phyloP scores from a whole-genome alignment of 306 rosid genomes.

The Senna tora region DNA sequence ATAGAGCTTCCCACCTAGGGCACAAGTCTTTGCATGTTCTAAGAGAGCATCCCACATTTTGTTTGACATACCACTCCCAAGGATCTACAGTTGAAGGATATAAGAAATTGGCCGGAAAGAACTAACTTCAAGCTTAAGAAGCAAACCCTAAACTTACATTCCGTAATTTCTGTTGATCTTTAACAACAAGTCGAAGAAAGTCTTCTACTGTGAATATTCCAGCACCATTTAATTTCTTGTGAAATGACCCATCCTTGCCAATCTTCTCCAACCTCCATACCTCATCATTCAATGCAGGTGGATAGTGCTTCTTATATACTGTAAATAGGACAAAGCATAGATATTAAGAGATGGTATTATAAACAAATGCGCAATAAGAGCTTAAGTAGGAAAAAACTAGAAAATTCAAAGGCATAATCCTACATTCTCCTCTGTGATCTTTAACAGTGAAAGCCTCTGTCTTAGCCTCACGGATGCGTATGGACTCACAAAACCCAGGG shows the following conservation, averaged over 20 bases:
- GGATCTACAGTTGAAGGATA: slow-evolving; percentile 67
- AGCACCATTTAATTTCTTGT: slow-evolving; percentile 70
- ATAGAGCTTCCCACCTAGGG: slow-evolving; percentile 80
- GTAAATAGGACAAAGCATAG: slow-evolving; percentile 42
- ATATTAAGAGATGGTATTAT: slow-evolving; percentile 19
- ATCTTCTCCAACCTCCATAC: slow-evolving; percentile 99
- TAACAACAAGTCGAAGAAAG: slow-evolving; percentile 87
- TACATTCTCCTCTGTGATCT: slow-evolving; percentile 99
- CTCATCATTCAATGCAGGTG: slow-evolving; percentile 83
- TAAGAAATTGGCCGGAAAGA: slow-evolving; percentile 33
- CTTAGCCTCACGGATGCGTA: slow-evolving; percentile 92
- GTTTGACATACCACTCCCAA: slow-evolving; percentile 99
- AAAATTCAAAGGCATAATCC: slow-evolving; percentile 43
- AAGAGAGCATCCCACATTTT: slow-evolving; percentile 99
- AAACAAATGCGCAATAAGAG: not conserved
- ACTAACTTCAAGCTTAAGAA: slow-evolving; percentile 35
- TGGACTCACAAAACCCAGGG: slow-evolving; percentile 74
- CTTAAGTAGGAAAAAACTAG: slow-evolving; percentile 28
- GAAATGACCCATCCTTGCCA: slow-evolving; percentile 99
- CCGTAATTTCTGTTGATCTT: slow-evolving; percentile 76
- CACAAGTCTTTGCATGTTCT: slow-evolving; percentile 98
- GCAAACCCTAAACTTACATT: slow-evolving; percentile 59
- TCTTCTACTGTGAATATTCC: slow-evolving; percentile 71
- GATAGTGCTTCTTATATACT: slow-evolving; percentile 99
- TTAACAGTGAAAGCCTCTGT: slow-evolving; percentile 98